A percentile compares a stretch with the other conserved stretches of the same genome.
phyloP scores from a whole-genome alignment of 441 rosid genomes.

The Populus hybrid region DNA sequence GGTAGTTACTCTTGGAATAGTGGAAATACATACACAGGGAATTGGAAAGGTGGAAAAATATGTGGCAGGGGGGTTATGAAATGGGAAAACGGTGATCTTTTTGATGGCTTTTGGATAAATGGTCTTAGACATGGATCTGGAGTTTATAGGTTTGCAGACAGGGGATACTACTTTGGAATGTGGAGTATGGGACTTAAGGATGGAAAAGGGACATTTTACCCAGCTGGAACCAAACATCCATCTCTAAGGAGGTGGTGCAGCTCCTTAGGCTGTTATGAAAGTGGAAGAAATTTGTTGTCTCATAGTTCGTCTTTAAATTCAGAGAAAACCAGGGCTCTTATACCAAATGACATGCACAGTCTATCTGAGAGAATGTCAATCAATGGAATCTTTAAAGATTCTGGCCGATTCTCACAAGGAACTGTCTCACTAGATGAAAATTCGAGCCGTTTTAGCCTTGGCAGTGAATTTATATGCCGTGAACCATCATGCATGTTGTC shows the following conservation, averaged over 20 bases:
- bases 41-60: conserved; percentile 86
- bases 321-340: conserved; percentile 33
- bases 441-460: conserved; percentile 28
- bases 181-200: conserved; percentile 84
- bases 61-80: conserved; percentile 89
- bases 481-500: conserved; percentile 34
- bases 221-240: conserved; percentile 71
- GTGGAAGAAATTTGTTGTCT: conserved; percentile 38
- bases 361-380: conserved; percentile 59
- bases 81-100: conserved; percentile 84
- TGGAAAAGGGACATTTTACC: conserved; percentile 84
- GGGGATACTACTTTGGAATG: conserved; percentile 76
- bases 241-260: conserved; percentile 51
- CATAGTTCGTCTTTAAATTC: conserved; percentile 40
- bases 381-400: conserved; percentile 37
- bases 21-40: conserved; percentile 78
- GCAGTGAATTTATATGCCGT: conserved; percentile 32
- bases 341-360: conserved; percentile 45
- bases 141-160: conserved; percentile 70
- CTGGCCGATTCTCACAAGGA: conserved; percentile 49
- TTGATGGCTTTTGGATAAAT: conserved; percentile 79
- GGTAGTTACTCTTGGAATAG: conserved; percentile 78
- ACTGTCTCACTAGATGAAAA: conserved; percentile 42
- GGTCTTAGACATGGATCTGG: conserved; percentile 85
- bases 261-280: conserved; percentile 44